These are phyloP conservation scores for Pleurotus giganteus DNA, from an alignment of 768 basidiomycete genomes.

Conservation along the genomic window DNA sequence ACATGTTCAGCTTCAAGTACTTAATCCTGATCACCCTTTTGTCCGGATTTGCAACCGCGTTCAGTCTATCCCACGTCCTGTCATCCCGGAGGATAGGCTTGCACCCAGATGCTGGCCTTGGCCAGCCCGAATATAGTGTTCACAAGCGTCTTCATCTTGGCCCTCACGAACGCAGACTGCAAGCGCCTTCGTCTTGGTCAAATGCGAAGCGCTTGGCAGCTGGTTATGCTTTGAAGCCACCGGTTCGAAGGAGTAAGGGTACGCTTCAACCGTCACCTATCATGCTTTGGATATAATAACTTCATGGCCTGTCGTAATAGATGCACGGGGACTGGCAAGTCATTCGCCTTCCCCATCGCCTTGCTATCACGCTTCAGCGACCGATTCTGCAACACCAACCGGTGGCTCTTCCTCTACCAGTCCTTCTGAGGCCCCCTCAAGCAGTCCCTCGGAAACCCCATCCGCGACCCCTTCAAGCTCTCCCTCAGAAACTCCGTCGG, in stretches of 20 bases:
- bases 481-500: too few relatives aligned
- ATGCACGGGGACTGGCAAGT: not conserved
- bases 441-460: too few relatives aligned
- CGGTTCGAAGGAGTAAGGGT: not conserved
- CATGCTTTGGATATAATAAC: not conserved
- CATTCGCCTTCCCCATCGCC: not conserved
- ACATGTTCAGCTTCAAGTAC: not conserved
- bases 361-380: not conserved
- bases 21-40: not conserved
- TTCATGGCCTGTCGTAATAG: not conserved
- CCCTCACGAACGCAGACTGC: not conserved
- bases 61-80: not conserved
- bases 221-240: not conserved
- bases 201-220: slow-evolving; percentile 1
- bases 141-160: slow-evolving; percentile 1
- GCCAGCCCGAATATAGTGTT: not conserved
- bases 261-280: not conserved
- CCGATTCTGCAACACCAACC: not conserved
- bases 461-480: too few relatives aligned
- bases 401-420: too few relatives aligned
- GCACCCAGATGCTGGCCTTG: not conserved
- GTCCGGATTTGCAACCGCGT: not conserved
- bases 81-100: not conserved
- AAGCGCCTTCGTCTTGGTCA: not conserved
- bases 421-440: too few relatives aligned